Base-by-base conservation (phyloP, 257 asterid genomes). In the Paraleonurus japonicus region DNA sequence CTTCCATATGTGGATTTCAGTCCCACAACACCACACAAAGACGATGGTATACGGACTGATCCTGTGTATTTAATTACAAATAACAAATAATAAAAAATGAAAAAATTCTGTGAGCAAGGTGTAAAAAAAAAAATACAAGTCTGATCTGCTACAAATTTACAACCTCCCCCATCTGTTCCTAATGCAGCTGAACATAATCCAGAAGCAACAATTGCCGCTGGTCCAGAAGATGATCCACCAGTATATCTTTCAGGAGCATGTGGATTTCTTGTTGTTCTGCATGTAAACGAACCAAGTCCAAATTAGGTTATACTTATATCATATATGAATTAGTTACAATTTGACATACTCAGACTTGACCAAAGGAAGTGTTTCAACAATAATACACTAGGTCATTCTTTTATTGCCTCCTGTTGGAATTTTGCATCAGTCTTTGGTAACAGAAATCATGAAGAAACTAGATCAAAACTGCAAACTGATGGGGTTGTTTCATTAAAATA, bases 141-240 rank as follows among this genome's bases (percentile, higher is more conserved):
- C 77, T 60, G 48, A 50, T 28, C 71, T 65, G 69, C 62, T 48
- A 28, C 67, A 75, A 66, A 65, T 75, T 78, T 58, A 80, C 87
- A 86, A 94, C 99, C 99, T 95, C 99, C 99, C 41, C 99, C 99
- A 81, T 95, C 99, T 58, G 98, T 89, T 78, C 99, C 99, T 51
- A 95, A 79, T 75, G 99, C 98, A 68, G 99, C 99, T 24, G 96
- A 83, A 84, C 97, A 92, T 62, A 95, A 77, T 77, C 99, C 99
- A 78, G 96, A 80, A 73, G 99, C 92, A 76, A 95, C 98, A 78
- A 95, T 85, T 73, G 99, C 99, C 12, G 98, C 96, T 1, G 99
- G 96, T 35, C 99, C 99, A 41, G 99, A 95, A 69, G 97, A 95
- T 78, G 99, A 95, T 57, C 99, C 99, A 37, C 99, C 99, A 0